These are phyloP conservation scores for Xylaria telfairii DNA, from an alignment of 495 filamentous ascomycete species.

Conservation along the genomic window DNA sequence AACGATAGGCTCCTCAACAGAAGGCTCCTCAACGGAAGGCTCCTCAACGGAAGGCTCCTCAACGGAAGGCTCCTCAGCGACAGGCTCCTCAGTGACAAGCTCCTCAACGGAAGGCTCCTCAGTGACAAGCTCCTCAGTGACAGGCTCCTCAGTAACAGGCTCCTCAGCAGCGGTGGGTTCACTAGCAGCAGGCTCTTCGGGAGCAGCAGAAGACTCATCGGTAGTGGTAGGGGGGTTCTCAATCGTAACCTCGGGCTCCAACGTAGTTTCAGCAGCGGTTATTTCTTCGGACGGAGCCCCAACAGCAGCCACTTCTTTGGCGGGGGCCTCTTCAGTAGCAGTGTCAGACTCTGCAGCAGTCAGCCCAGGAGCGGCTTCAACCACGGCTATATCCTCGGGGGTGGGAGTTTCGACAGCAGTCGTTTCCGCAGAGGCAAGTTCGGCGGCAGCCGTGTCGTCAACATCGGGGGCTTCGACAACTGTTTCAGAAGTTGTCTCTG, in stretches of 20 bases:
- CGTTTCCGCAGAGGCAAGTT: not conserved
- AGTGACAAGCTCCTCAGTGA: too few relatives aligned
- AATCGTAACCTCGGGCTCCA: not conserved
- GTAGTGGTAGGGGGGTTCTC: not conserved
- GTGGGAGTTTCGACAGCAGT: not conserved
- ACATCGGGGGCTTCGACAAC: not conserved
- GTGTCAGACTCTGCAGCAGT: slow-evolving; percentile 19
- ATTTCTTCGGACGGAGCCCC: slow-evolving; percentile 6
- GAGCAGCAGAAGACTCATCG: slow-evolving; percentile 12
- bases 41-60: slow-evolving; percentile 27
- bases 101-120: slow-evolving; percentile 27
- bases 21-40: slow-evolving; percentile 30
- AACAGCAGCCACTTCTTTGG: slow-evolving; percentile 20
- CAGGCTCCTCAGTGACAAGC: slow-evolving; percentile 29
- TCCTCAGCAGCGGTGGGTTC: slow-evolving; percentile 29
- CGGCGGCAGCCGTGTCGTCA: not conserved
- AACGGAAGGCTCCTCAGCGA: slow-evolving; percentile 16
- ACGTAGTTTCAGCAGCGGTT: slow-evolving; percentile 2
- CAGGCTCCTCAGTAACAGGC: slow-evolving; percentile 10
- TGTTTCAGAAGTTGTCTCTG: slow-evolving; percentile 14
- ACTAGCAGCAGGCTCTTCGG: slow-evolving; percentile 24
- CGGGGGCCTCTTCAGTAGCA: slow-evolving; percentile 12
- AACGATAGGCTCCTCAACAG: slow-evolving; percentile 27
- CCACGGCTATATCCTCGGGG: slow-evolving; percentile 5
- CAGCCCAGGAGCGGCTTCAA: not conserved